phyloP scores from a whole-genome alignment of 2,329 filamentous ascomycete genomes.

The Sporothrix phasma region DNA sequence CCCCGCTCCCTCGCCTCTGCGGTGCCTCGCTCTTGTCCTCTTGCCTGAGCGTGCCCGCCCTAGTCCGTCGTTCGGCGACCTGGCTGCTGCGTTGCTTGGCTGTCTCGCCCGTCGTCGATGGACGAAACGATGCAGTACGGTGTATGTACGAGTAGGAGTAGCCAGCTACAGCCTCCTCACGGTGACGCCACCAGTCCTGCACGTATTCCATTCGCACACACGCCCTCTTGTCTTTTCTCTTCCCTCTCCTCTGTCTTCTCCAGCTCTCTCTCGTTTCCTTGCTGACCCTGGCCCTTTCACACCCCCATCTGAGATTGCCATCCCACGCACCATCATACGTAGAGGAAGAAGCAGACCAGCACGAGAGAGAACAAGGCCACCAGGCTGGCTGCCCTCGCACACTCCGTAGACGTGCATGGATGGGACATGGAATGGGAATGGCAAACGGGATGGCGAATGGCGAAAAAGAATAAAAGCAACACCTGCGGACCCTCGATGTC shows the following conservation, averaged over 20 bases:
- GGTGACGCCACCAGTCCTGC: not conserved
- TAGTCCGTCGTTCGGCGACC: constrained; percentile 6
- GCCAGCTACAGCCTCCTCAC: constrained; percentile 6
- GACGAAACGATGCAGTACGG: not conserved
- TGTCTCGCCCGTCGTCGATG: not conserved
- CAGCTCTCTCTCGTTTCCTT: not conserved
- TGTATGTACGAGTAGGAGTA: no score
- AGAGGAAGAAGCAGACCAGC: not conserved
- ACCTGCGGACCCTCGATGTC: not conserved
- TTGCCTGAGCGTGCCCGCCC: not conserved
- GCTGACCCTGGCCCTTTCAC: not conserved
- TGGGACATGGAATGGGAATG: no score
- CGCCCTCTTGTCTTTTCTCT: no score
- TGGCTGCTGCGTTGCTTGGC: not conserved
- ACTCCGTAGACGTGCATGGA: not conserved
- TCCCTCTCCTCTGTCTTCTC: not conserved
- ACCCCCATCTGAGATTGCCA: constrained; percentile 5
- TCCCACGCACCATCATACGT: constrained; percentile 12
- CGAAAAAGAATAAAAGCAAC: constrained; percentile 13
- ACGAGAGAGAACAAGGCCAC: not conserved
- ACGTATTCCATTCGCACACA: not conserved
- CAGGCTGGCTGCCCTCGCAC: not conserved
- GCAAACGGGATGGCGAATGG: no score
- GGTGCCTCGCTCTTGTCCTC: not conserved
- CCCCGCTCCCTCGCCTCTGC: not conserved